Base-by-base conservation (phyloP, 129 eudicot species). In the Scalesia atractyloides region DNA sequence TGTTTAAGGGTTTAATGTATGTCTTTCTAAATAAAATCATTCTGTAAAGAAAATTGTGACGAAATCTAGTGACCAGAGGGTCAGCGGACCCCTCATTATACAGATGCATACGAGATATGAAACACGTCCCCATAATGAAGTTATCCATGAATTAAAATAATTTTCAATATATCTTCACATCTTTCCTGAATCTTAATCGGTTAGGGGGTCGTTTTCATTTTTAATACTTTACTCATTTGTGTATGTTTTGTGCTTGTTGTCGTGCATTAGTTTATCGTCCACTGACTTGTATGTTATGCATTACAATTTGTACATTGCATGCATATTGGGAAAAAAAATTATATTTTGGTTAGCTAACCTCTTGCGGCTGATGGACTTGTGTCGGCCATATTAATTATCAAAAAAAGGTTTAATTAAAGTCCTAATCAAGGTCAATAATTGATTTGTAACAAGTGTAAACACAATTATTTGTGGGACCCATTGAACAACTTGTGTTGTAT, bases 201-300 rank as follows among this genome's bases (percentile, higher is more conserved):
- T 60, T 76, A 43, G 2, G 52, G 30, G 30, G 88, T 88, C 83
- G 10, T 78, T 79, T 75, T 83, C 88, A 75, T 30, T 46, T 56
- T 68, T 56, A 34, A 30, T 54, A 67, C 18, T 44, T 36, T 22
- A 62, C 52, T 63, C 62, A 20, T 73, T 76, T 80, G 24, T 39
- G 33, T 57, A 60, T 70, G 65, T 52, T 50, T 80, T 73, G 59
- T 63, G 69, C 41, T 60, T 54, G 22, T 66, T 76, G 77, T 58
- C 44, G 19, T 50, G 11, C 33, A 61, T 47, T 47, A 56, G 51
- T 6, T 48, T 46, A 47, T 59, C 30, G 61, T 44, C 34, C 73
- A 44, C 22, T 73, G 44, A 65, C 22, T 39, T 68, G 63, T 75
- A 37, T 13, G 13, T 43, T 16, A 24, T 75, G 56, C 73, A 66